A percentile compares a stretch with the other conserved stretches of the same genome.
phyloP scores from a whole-genome alignment of 805 yeast species.

The Lachancea dasiensis region DNA sequence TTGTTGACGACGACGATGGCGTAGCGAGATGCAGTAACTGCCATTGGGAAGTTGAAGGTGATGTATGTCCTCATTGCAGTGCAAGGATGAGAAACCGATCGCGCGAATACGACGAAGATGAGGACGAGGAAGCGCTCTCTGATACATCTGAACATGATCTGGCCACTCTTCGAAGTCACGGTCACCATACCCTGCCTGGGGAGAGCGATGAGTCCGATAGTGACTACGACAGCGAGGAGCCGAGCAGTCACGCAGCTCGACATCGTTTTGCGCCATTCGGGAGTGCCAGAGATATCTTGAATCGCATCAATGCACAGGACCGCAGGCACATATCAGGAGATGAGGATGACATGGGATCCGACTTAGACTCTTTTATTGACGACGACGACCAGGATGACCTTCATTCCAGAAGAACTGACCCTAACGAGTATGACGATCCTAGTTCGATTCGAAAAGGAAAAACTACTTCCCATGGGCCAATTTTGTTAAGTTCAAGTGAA shows the following conservation, averaged over 20 bases:
- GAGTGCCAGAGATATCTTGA: conserved; percentile 5
- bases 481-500: no score
- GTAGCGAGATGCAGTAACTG: conserved; percentile 70
- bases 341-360: conserved; percentile 6
- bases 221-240: conserved; percentile 4
- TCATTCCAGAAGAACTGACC: no score
- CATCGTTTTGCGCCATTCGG: background rate
- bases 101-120: conserved; percentile 5
- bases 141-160: conserved; percentile 17
- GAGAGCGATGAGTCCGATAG: conserved; percentile 6
- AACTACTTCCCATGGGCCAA: no score
- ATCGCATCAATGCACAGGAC: background rate
- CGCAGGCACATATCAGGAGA: background rate
- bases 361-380: conserved; percentile 12
- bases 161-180: background rate
- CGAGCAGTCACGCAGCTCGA: background rate
- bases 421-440: no score
- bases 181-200: no score
- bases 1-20: conserved; percentile 61
- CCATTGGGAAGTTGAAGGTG: conserved; percentile 73
- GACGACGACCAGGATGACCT: conserved; percentile 14
- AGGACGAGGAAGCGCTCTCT: conserved; percentile 24
- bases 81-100: conserved; percentile 37
- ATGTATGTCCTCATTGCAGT: conserved; percentile 64
- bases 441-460: no score